A percentile compares a stretch with the other conserved stretches of the same genome.
These are phyloP conservation scores for Calonectria montana DNA, from an alignment of 2,329 filamentous ascomycete species.

Conservation along the genomic window DNA sequence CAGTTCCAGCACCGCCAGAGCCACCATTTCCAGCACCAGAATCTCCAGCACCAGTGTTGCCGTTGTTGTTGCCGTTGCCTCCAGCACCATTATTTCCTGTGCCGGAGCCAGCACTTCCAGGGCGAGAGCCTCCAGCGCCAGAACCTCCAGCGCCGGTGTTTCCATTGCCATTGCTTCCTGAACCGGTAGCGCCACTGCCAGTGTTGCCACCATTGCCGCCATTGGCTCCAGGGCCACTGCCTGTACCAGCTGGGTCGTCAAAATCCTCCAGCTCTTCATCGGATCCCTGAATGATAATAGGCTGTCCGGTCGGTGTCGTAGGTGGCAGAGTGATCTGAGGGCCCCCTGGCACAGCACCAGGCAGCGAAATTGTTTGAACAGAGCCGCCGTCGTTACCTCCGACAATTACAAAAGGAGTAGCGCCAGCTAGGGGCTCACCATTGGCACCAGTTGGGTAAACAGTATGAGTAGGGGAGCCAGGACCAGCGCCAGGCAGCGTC, in stretches of 20 bases:
- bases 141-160: not conserved
- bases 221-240: not conserved
- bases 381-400: not conserved
- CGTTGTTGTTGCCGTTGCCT: not conserved
- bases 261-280: not conserved
- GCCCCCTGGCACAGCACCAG: constrained; percentile 8
- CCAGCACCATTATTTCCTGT: not conserved
- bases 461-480: constrained; percentile 19
- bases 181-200: not conserved
- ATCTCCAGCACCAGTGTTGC: not conserved
- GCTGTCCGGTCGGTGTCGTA: not conserved
- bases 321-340: constrained; percentile 23
- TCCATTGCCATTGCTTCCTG: not conserved
- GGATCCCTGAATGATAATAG: constrained; percentile 8
- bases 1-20: not conserved
- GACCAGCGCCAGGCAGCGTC: constrained; percentile 20
- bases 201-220: not conserved
- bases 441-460: constrained; percentile 32
- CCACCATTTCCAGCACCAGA: not conserved
- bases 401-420: not conserved
- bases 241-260: not conserved
- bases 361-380: constrained; percentile 11
- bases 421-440: constrained; percentile 29
- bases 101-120: not conserved
- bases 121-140: not conserved